Conservation (phyloP, 257 asterid genomes). For the Ballota nigra region DNA sequence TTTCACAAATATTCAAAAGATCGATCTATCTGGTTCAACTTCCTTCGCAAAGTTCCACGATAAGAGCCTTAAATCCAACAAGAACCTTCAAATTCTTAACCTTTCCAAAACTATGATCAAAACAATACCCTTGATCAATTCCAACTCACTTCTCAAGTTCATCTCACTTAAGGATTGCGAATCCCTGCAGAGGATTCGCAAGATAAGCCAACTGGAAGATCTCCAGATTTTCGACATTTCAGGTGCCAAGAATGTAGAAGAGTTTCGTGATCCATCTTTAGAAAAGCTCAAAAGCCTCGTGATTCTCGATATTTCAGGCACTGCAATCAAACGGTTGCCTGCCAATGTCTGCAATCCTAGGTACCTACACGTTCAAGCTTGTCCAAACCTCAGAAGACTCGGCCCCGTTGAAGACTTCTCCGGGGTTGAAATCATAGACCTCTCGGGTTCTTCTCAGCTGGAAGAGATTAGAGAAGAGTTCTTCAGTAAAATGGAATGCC, state of each 20-base stretch:
- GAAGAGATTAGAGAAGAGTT: conserved; percentile 15
- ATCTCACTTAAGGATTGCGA: conserved; percentile 30
- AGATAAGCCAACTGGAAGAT: conserved; percentile 1
- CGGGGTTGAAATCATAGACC: conserved; percentile 28
- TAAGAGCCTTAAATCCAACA: conserved; percentile 31
- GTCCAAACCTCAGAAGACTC: conserved; percentile 26
- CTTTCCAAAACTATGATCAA: conserved; percentile 30
- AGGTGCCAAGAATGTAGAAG: conserved; percentile 33
- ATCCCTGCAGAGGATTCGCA: conserved; percentile 28
- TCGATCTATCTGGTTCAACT: conserved; percentile 32
- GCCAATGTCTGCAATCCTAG: conserved; percentile 27
- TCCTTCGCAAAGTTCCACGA: conserved; percentile 26
- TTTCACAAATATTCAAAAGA: conserved; percentile 26
- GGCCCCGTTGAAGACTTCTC: conserved; percentile 22
- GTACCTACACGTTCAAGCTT: conserved; percentile 13
- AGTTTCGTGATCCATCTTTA: conserved; percentile 38
- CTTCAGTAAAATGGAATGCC: conserved; percentile 5
- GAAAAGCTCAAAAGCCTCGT: conserved; percentile 18
- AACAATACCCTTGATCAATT: conserved; percentile 35
- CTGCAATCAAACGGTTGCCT: conserved; percentile 31
- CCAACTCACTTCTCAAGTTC: conserved; percentile 27
- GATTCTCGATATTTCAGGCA: conserved; percentile 32
- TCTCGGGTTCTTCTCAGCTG: conserved; percentile 29
- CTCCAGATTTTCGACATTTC: conserved; percentile 41
- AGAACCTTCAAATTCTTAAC: conserved; percentile 28